Base-by-base conservation (phyloP, 495 filamentous ascomycete genomes). In the Sordaria brevicollis region DNA sequence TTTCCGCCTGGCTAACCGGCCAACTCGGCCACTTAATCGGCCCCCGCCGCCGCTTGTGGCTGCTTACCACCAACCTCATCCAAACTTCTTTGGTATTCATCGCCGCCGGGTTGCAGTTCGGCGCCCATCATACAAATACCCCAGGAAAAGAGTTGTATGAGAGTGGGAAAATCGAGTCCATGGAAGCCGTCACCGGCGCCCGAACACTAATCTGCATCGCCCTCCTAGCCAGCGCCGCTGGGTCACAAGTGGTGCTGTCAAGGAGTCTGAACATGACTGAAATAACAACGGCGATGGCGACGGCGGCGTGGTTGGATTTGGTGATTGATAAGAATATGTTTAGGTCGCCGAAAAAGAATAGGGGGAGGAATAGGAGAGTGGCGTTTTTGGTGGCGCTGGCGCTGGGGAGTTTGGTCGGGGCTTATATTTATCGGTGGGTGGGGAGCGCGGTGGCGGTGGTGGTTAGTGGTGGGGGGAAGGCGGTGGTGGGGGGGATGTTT, bases 271-370 rank as follows among this genome's bases (percentile, higher is more conserved):
- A 82, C 62, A 83, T 89, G 76, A 85, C 86, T 6, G 87, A 90
- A 74, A 90, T 89, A 35, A 87, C 81, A 31, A 89, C 88, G n/a
- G 88, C 88, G 3, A 89, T 89, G 87, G 88, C 88, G 1, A 90
- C 88, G 33, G 87, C 88, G 8, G 87, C 88, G 3, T 89, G 86
- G 81, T 76, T 90, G 6, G 88, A 89, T 71, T 70, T 90, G 33
- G 75, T 89, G 29, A 84, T 89, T 62, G 87, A 89, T 74, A 80
- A 79, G 15, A 68, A 76, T 0, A 71, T 90, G 65, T 76, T 82
- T 21, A 31, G 49, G 6, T 11, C 49, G 2, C 76, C 72, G 29
- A 8, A 72, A 21, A 65, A 78, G 25, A 90, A 89, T 71, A 75
- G 84, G 62, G 73, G 79, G 17, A 73, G 88, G 66, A 89, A 87